Evolutionary conservation across 225 moss, liverwort and hornwort species (phyloP).

Genomic region (Straminergon stramineum): DNA sequence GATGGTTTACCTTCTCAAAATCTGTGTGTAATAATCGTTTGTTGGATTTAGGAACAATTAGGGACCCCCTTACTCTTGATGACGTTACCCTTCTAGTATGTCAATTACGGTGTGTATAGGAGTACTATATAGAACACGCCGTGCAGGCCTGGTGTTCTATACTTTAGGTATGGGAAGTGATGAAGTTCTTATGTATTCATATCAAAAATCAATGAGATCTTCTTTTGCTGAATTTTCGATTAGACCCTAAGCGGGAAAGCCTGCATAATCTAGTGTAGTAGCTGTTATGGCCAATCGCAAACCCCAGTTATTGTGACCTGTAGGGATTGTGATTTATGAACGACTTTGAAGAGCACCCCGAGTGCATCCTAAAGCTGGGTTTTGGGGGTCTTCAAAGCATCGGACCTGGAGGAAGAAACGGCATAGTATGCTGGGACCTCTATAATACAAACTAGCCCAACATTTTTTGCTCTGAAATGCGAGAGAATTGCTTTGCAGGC

Average conservation of each 20-base stretch:
- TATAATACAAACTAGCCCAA: background rate
- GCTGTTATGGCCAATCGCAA: background rate
- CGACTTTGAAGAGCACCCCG: background rate
- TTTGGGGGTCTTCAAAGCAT: background rate
- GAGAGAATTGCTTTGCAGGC: slow-evolving; percentile 6
- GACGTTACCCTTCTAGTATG: background rate
- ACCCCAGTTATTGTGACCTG: background rate
- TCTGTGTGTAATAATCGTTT: background rate
- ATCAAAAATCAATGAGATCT: background rate
- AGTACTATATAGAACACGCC: background rate
- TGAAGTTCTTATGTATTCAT: background rate
- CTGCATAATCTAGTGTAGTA: background rate
- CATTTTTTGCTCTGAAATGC: background rate
- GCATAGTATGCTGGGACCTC: background rate
- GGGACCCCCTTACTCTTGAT: background rate
- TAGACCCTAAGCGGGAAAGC: background rate
- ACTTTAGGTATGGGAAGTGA: background rate
- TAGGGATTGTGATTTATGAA: background rate
- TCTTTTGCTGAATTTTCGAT: background rate
- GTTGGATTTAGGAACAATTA: background rate
- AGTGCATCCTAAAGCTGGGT: background rate
- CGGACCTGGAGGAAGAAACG: background rate
- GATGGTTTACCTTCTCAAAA: background rate
- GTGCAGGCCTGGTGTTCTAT: background rate
- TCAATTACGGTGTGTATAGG: background rate